Conservation (phyloP, 2,329 filamentous ascomycete genomes). For the Knoxdaviesia capensis region DNA sequence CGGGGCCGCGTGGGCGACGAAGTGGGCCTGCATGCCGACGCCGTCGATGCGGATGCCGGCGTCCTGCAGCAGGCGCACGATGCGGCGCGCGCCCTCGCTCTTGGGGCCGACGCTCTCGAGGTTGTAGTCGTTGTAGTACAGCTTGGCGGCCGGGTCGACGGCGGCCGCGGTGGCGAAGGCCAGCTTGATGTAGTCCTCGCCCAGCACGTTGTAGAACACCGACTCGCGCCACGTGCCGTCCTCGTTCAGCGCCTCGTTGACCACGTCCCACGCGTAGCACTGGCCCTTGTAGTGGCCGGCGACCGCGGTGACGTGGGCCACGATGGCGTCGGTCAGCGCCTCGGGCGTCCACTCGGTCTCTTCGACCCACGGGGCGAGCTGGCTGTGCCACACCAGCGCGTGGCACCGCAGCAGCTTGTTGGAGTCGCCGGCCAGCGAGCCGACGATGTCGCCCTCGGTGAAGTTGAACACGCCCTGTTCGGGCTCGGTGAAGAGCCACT, state of each 20-base stretch:
- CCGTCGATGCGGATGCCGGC: conserved; percentile 38
- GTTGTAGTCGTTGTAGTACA: conserved; percentile 39
- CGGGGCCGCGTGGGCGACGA: conserved; percentile 32
- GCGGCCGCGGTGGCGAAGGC: conserved; percentile 35
- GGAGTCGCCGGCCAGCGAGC: conserved; percentile 19
- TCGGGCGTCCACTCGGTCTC: conserved; percentile 29
- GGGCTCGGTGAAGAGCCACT: conserved; percentile 41
- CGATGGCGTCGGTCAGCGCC: conserved; percentile 29
- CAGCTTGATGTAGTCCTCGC: conserved; percentile 33
- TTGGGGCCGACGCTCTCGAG: conserved; percentile 32
- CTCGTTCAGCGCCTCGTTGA: conserved; percentile 42
- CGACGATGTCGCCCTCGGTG: conserved; percentile 31
- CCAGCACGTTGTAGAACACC: conserved; percentile 34
- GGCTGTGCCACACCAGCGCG: conserved; percentile 25
- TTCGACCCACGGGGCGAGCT: conserved; percentile 16
- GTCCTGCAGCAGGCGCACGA: conserved; percentile 23
- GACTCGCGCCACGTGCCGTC: conserved; percentile 29
- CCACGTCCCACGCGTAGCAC: conserved; percentile 45
- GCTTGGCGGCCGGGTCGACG: conserved; percentile 32
- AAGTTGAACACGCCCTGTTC: conserved; percentile 37
- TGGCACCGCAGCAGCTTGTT: conserved; percentile 36
- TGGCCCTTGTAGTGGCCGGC: conserved; percentile 36
- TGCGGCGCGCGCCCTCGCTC: conserved; percentile 19
- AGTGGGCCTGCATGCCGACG: conserved; percentile 40
- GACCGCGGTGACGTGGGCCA: conserved; percentile 37